Percentiles rank a stretch among this genome's conserved stretches.
phyloP scores from a whole-genome alignment of 2,329 filamentous ascomycete species.

The Botrytis byssoidea region DNA sequence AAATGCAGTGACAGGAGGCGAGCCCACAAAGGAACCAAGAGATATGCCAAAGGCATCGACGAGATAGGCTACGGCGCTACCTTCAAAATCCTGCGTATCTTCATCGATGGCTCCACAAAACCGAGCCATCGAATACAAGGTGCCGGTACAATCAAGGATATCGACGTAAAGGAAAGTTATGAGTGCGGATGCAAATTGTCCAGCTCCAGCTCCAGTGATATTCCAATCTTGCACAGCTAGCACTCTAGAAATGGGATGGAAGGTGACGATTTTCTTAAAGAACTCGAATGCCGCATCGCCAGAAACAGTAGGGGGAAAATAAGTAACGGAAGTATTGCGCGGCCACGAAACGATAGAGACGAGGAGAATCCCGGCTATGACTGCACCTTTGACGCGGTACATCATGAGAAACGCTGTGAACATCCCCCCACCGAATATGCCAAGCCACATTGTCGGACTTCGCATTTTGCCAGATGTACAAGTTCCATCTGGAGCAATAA shows the following conservation, averaged over 20 bases:
- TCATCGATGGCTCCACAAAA: slow-evolving; percentile 80
- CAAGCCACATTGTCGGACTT: slow-evolving; percentile 80
- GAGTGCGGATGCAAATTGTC: slow-evolving; percentile 78
- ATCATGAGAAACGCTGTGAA: slow-evolving; percentile 78
- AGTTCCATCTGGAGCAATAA: slow-evolving; percentile 48
- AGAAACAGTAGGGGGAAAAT: slow-evolving; percentile 70
- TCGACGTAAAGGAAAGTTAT: slow-evolving; percentile 91
- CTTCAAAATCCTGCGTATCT: slow-evolving; percentile 82
- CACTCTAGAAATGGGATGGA: slow-evolving; percentile 71
- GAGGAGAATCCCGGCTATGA: slow-evolving; percentile 78
- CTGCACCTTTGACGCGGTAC: slow-evolving; percentile 83
- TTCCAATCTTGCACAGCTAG: slow-evolving; percentile 74
- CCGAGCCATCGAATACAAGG: slow-evolving; percentile 84
- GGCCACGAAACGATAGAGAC: slow-evolving; percentile 91
- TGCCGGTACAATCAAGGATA: slow-evolving; percentile 83
- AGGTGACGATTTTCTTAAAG: slow-evolving; percentile 83
- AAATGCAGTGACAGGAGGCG: slow-evolving; percentile 80
- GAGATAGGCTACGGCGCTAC: slow-evolving; percentile 78
- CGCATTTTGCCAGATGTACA: slow-evolving; percentile 76
- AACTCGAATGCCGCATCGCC: slow-evolving; percentile 76
- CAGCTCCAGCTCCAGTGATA: slow-evolving; percentile 63
- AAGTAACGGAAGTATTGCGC: slow-evolving; percentile 70
- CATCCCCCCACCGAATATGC: slow-evolving; percentile 82
- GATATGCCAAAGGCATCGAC: slow-evolving; percentile 79
- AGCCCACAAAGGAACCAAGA: slow-evolving; percentile 74